Conservation (phyloP, 306 rosid genomes). For the Coriaria nepalensis region DNA sequence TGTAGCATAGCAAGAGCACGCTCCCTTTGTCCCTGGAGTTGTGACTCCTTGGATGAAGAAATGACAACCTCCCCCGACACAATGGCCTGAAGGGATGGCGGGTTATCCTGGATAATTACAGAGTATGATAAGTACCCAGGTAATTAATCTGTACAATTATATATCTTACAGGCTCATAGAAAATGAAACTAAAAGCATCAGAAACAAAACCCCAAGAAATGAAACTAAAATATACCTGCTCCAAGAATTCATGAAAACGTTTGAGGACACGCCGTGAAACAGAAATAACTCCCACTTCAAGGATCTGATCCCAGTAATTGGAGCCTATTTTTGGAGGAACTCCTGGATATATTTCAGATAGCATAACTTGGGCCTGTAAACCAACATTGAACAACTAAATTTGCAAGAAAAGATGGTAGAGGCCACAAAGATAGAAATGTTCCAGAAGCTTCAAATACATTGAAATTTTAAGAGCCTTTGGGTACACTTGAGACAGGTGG, state of each 20-base stretch:
- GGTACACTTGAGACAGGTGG: too few species aligned
- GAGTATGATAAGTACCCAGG: too few species aligned
- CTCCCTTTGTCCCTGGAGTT: conserved; percentile 78
- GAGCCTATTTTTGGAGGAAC: conserved; percentile 75
- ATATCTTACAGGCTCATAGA: background rate
- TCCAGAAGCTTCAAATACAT: too few species aligned
- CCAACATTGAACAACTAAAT: background rate
- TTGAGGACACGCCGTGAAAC: conserved; percentile 79
- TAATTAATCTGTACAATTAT: background rate
- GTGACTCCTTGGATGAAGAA: conserved; percentile 51
- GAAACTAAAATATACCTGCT: conserved; percentile 47
- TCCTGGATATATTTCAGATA: conserved; percentile 95
- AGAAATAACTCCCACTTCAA: conserved; percentile 72
- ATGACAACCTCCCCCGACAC: conserved; percentile 54
- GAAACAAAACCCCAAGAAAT: conserved; percentile 9
- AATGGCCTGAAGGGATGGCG: conserved; percentile 60
- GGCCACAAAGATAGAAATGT: background rate
- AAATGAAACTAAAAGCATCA: background rate
- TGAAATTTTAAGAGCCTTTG: too few species aligned
- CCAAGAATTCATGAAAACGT: conserved; percentile 70
- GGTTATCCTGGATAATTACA: conserved; percentile 50
- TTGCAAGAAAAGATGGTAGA: background rate
- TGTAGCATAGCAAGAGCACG: conserved; percentile 91
- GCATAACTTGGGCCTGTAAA: conserved; percentile 70
- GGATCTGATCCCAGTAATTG: conserved; percentile 89